Percentiles rank a stretch among this genome's conserved stretches.
phyloP scores from a whole-genome alignment of 129 eudicot species.

The Escallonia herrerae region DNA sequence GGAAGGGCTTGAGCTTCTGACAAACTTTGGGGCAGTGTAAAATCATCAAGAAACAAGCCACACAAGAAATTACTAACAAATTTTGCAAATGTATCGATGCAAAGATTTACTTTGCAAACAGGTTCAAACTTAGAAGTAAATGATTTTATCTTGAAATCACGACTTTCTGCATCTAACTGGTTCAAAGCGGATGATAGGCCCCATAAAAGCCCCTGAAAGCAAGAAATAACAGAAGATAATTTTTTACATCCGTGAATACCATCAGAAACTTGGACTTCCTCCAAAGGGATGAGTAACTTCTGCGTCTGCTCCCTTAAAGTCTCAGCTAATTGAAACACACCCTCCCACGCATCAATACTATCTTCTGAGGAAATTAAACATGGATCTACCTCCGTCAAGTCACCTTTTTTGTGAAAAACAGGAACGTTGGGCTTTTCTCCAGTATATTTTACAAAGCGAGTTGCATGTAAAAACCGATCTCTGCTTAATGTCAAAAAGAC shows the following conservation, averaged over 20 bases:
- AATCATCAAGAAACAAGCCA: conserved; percentile 41
- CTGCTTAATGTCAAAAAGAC: conserved; percentile 45
- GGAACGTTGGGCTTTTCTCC: conserved; percentile 13
- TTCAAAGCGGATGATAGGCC: conserved; percentile 64
- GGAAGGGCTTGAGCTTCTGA: conserved; percentile 4
- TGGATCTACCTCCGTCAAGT: conserved; percentile 2
- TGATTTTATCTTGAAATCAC: conserved; percentile 26
- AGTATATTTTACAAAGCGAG: conserved; percentile 23
- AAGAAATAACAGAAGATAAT: conserved; percentile 41
- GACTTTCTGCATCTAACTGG: conserved; percentile 17
- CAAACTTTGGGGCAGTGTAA: conserved; percentile 7
- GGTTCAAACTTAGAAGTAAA: conserved; percentile 31
- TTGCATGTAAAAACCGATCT: conserved; percentile 42
- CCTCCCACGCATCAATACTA: conserved; percentile 19
- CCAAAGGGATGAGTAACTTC: conserved; percentile 2
- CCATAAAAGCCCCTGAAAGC: conserved; percentile 69
- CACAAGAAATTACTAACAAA: conserved; percentile 27
- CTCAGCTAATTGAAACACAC: conserved; percentile 30
- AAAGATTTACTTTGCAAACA: conserved; percentile 29
- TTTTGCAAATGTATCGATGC: conserved; percentile 38
- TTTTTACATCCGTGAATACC: conserved; percentile 25
- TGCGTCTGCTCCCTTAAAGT: conserved; percentile 35
- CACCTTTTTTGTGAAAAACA: conserved; percentile 16
- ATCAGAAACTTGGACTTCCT: conserved; percentile 12
- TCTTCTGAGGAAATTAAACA: conserved; percentile 13